Base-by-base conservation (phyloP, 768 basidiomycete species). In the Serendipita sp. region DNA sequence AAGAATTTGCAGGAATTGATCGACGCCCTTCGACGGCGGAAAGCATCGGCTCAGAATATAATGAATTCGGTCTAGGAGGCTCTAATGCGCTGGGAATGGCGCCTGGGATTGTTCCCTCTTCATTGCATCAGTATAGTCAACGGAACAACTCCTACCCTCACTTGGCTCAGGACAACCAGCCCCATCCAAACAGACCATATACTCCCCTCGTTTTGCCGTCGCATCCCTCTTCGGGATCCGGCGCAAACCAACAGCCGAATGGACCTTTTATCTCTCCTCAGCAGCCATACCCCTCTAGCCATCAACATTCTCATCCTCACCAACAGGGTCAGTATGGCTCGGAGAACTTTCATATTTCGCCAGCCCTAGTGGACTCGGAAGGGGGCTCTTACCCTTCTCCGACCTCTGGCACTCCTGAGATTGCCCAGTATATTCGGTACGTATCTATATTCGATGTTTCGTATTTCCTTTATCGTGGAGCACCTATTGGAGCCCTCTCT, bases 71-170 rank as follows among this genome's bases (percentile, higher is more conserved):
- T 32, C 7, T 5, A n/a, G 18, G 48, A 8, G 56, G 16, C 36
- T 28, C 56, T 35, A 34, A 32, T 36, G 30, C 36, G 10, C 28
- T 34, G 10, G 56, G 56, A 10, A 60, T 60, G 56, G 48, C 48
- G 8, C 56, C 56, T 35, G 48, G 48, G 8, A 30, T 60, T 35
- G 16, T 18, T 38, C 56, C 56, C 8, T 60, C 56, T 35, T 10
- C 56, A 38, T 32, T 60, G 10, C 56, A 60, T 38, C 56, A 3
- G 13, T 60, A 30, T 30, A 60, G 13, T 38, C 56, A 60, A 35
- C 56, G 56, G 18, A 60, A 60, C 56, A 51, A 51, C 48, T 51
- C 48, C n/a, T 51, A 51, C n/a, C 48, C 48, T 51, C 48, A 51
- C 30, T 32, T 51, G 48, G 48, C 8, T n/a, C n/a, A 51, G 30